Evolutionary conservation across 371 early-diverging fungal genomes (phyloP).

Genomic region (Choanephora cucurbitarum): DNA sequence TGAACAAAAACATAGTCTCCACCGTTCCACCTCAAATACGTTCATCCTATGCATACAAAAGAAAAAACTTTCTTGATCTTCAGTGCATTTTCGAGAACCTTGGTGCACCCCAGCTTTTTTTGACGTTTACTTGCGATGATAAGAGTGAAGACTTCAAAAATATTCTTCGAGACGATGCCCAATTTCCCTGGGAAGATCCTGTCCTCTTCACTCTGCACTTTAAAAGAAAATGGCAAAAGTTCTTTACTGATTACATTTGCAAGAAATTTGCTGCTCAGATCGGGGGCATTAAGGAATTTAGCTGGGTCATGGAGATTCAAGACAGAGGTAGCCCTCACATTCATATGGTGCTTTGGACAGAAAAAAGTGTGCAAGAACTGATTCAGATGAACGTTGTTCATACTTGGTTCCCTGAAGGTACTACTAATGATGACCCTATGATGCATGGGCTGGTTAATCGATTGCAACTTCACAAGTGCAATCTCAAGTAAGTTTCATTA

Average conservation of each 20-base stretch:
- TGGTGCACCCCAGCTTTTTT: not conserved
- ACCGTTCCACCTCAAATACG: not conserved
- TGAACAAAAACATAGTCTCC: slow-evolving; percentile 4
- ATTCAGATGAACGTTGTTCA: slow-evolving; percentile 4
- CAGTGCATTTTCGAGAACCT: not conserved
- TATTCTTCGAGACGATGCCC: not conserved
- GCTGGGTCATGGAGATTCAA: slow-evolving; percentile 10
- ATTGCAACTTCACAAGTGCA: slow-evolving; percentile 2
- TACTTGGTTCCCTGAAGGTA: not conserved
- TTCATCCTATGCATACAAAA: not conserved
- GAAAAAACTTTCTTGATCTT: not conserved
- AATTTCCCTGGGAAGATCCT: slow-evolving; percentile 7
- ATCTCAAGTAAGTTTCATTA: slow-evolving; percentile 7
- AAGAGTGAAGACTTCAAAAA: slow-evolving; percentile 1
- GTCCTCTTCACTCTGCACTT: slow-evolving; percentile 4
- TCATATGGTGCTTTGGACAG: slow-evolving; percentile 9
- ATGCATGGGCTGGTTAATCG: slow-evolving; percentile 3
- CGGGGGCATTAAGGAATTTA: slow-evolving; percentile 6
- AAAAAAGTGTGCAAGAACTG: not conserved
- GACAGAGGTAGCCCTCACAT: slow-evolving; percentile 1
- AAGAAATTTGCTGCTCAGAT: slow-evolving; percentile 5
- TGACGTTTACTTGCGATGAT: slow-evolving; percentile 1
- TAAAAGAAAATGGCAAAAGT: slow-evolving; percentile 6
- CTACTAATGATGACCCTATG: slow-evolving; percentile 2
- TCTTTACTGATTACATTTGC: slow-evolving; percentile 1